phyloP scores from a whole-genome alignment of 345 rosid genomes.

The Kandelia obovata region DNA sequence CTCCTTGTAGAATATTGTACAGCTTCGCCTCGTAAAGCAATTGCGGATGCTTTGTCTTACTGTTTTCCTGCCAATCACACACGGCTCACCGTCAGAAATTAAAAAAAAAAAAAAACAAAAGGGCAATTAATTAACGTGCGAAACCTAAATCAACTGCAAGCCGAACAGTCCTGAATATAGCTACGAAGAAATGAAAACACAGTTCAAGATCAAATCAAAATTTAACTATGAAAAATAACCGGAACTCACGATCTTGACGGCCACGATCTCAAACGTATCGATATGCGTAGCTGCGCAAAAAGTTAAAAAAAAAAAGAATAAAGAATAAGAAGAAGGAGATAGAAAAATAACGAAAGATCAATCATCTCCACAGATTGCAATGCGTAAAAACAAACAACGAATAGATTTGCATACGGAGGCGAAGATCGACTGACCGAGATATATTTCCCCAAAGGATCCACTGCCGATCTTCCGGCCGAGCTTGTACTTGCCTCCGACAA shows the following conservation, averaged over 20 bases:
- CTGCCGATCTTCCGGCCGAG: conserved; percentile 95
- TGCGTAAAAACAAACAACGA: background rate
- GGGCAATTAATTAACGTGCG: background rate
- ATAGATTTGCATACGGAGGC: background rate
- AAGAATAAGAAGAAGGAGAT: background rate
- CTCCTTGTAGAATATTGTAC: conserved; percentile 84
- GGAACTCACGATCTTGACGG: conserved; percentile 83
- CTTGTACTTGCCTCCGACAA: conserved; percentile 87
- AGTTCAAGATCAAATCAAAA: too few species aligned
- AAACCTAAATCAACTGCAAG: background rate
- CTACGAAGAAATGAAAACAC: background rate
- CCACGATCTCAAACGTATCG: conserved; percentile 89
- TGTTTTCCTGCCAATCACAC: conserved; percentile 57
- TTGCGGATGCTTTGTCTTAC: conserved; percentile 83
- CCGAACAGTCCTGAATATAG: too few species aligned
- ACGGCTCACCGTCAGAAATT: background rate
- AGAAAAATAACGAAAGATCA: background rate
- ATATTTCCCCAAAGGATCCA: conserved; percentile 96
- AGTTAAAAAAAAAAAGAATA: background rate
- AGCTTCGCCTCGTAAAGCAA: conserved; percentile 86
- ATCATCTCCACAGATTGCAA: background rate
- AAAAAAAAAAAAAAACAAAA: background rate
- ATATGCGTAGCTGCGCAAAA: conserved; percentile 70
- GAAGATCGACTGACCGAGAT: conserved; percentile 55
- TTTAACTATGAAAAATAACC: background rate